Evolutionary conservation across 106 monocot genomes (phyloP), one percentile per base, ranked within the genome.

Genomic region (Dendrobium officinale): DNA sequence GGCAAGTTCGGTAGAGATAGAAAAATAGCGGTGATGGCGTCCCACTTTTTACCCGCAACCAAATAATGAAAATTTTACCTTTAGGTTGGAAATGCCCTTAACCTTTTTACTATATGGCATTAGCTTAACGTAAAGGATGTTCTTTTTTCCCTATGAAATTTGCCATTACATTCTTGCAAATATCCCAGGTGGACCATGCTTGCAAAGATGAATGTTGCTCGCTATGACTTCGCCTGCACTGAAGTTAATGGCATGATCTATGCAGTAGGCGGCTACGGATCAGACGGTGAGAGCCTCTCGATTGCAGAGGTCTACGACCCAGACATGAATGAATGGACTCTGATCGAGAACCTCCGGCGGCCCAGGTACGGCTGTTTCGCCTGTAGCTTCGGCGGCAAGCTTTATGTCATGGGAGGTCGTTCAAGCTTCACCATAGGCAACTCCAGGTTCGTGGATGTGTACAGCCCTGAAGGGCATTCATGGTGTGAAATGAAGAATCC

Each of bases 301-400:
- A 89, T 88, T 18, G 88, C 75, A 0, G 96, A 96, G 67, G 90
- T 88, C 44, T 96, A 96, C 10, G 78, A 93, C 72, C 88, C 92
- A 7, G 80, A 83, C 6, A 83, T 40, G 58, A 86, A 93, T 26
- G 47, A 86, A 22, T 96, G 96, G 96, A 82, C 78, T 4, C 70
- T 90, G 6, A 87, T 92, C 44, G 80, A 87, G 51, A 85, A 85
- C 82, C 93, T 93, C 27, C 91, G 87, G 15, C 78, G 90, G 7
- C 91, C 96, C 19, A 83, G 96, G 20, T 92, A 92, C 87, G 96
- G 93, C 4, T 92, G 93, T 70, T 96, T 96, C 29, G 93, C 87
- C 15, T 93, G 83, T 67, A 55, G 87, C 75, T 78, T 92, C 8
- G 79, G 77, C 0, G 91, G 85, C 54, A 93, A 93, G 80, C 85